These are phyloP conservation scores for Biscutella laevigata DNA, from an alignment of 441 rosid genomes.

Conservation along the genomic window DNA sequence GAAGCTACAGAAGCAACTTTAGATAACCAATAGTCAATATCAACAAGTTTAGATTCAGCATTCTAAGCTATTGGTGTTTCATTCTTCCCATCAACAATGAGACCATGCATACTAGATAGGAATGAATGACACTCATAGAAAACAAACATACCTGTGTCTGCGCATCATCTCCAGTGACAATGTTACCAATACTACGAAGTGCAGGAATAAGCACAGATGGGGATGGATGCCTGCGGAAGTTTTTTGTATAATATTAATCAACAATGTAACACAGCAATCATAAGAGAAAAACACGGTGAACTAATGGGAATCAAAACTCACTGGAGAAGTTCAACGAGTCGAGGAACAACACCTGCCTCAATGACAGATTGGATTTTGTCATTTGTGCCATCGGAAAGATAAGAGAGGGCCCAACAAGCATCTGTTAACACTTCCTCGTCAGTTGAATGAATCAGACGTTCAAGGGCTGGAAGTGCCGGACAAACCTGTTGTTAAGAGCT, in stretches of 20 bases:
- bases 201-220: slow-evolving; percentile 88
- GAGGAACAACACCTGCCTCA: slow-evolving; percentile 58
- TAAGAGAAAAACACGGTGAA: background rate
- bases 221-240: slow-evolving; percentile 52
- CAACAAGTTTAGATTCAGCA: too few species aligned
- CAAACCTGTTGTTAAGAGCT: slow-evolving; percentile 40
- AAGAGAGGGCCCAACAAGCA: slow-evolving; percentile 89
- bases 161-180: slow-evolving; percentile 78
- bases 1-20: too few species aligned
- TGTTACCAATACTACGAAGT: slow-evolving; percentile 75
- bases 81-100: too few species aligned
- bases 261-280: too few species aligned
- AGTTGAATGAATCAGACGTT: slow-evolving; percentile 53
- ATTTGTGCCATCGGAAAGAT: slow-evolving; percentile 85
- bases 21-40: too few species aligned
- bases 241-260: background rate
- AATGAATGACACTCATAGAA: background rate
- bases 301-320: slow-evolving; percentile 24
- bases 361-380: slow-evolving; percentile 83
- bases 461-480: slow-evolving; percentile 72
- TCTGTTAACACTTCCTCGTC: slow-evolving; percentile 88
- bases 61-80: too few species aligned
- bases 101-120: background rate
- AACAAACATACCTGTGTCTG: slow-evolving; percentile 63
- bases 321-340: slow-evolving; percentile 63